Percentiles rank a stretch among this genome's conserved stretches.
phyloP scores from a whole-genome alignment of 1,139 yeast species.

The Saccharomycopsis crataegensis region DNA sequence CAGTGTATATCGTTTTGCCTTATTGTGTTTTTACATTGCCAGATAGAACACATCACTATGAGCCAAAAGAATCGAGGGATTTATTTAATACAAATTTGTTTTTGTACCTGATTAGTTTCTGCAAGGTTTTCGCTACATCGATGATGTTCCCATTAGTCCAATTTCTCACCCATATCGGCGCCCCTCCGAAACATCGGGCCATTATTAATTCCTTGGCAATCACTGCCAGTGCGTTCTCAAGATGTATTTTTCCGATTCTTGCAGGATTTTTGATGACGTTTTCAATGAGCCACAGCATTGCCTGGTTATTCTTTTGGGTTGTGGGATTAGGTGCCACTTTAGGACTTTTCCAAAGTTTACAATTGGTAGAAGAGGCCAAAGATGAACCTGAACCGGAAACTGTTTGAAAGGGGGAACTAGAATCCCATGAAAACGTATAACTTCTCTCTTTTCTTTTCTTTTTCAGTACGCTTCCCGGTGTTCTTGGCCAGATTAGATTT shows the following conservation, averaged over 20 bases:
- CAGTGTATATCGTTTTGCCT: conserved; percentile 44
- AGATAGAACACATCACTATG: conserved; percentile 19
- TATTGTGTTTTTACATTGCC: conserved; percentile 39
- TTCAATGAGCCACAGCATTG: conserved; percentile 36
- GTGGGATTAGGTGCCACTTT: conserved; percentile 30
- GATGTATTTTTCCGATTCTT: conserved; percentile 50
- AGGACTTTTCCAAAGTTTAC: conserved; percentile 28
- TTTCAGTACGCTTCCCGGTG: no score
- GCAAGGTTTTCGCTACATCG: conserved; percentile 30
- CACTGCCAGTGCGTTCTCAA: conserved; percentile 45
- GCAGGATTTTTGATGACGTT: conserved; percentile 54
- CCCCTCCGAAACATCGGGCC: conserved; percentile 43
- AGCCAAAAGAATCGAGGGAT: conserved; percentile 19
- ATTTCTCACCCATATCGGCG: conserved; percentile 41
- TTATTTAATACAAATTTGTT: conserved; percentile 15
- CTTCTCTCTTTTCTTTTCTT: no score
- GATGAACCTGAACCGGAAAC: conserved; percentile 14
- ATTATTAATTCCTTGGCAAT: conserved; percentile 44
- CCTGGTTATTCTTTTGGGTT: conserved; percentile 46
- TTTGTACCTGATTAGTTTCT: conserved; percentile 27
- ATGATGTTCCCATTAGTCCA: conserved; percentile 37
- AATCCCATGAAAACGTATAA: no score
- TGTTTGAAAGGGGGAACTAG: background rate
- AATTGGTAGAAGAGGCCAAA: conserved; percentile 32
- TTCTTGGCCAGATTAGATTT: no score